Conservation (phyloP, 108 stramenopile species). For the Nannochloropsis gaditana region DNA sequence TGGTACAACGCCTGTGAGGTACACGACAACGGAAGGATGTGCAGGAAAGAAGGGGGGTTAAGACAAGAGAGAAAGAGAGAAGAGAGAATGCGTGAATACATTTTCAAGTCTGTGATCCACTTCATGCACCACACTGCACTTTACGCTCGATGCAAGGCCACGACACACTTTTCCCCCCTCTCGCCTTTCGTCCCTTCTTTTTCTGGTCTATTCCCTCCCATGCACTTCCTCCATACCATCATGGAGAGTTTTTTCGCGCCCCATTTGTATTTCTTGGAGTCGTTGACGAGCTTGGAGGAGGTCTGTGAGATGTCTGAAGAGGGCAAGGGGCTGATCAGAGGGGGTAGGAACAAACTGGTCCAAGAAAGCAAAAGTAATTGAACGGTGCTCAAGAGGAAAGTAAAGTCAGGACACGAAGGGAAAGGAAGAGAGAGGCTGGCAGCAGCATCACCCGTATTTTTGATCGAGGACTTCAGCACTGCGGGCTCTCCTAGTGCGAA, state of each 20-base stretch:
- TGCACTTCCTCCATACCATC: not conserved
- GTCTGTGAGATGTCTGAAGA: not conserved
- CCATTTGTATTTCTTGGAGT: not conserved
- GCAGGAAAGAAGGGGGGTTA: not conserved
- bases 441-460: no score
- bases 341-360: not conserved
- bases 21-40: not conserved
- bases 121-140: no score
- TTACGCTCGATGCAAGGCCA: no score
- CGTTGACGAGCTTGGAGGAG: not conserved
- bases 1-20: not conserved
- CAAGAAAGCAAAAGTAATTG: no score
- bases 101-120: not conserved
- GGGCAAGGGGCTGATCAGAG: not conserved
- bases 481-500: no score
- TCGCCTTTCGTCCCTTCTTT: not conserved
- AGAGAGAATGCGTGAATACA: not conserved
- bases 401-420: not conserved
- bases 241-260: not conserved
- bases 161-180: not conserved
- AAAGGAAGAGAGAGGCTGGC: no score
- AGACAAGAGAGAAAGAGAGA: not conserved
- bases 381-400: constrained; percentile 33
- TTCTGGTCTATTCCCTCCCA: not conserved
- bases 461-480: no score